Evolutionary conservation across 148 eudicot genomes (phyloP), one percentile per base, ranked within the genome.

Genomic region (Arctostaphylos glauca): DNA sequence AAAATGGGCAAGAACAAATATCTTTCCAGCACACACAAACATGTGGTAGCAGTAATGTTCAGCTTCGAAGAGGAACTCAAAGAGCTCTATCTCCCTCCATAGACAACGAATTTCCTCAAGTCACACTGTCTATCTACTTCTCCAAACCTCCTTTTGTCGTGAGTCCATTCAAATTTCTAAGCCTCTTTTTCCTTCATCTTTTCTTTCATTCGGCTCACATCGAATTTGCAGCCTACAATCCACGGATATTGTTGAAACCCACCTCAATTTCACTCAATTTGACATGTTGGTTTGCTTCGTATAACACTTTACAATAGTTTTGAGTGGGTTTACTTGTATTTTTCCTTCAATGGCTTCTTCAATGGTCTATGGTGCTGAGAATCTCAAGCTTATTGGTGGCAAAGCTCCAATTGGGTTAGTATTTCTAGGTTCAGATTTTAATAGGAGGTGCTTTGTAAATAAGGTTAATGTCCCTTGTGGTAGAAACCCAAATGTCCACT

Each of bases 281-380:
- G 6, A 7, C 60, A 53, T 50, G 44, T 76, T 59, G 60, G 79
- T 76, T 76, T 52, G 44, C 60, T 25, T 49, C 25, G n/a, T 55
- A 48, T 18, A 74, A 21, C 52, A 72, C 3, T 48, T n/a, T 4
- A 74, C 6, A 19, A 16, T 13, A 7, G 9, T 21, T 49, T 74
- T n/a, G 10, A 49, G 55, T 9, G 4, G 25, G 41, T 49, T 49
- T 74, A 53, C 55, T 48, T 77, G 6, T 55, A 77, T 52, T 77
- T 77, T 21, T 31, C n/a, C 31, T 25, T 64, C 76, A 74, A 92
- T 93, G 96, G 88, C 96, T 86, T 92, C 85, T 85, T 85, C 95
- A 76, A 83, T 93, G 91, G 87, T 93, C 8, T 87, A 85, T 77
- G 92, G 98, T 9, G 87, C 90, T 49, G 90, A 89, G 55, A 90